Percentiles rank a stretch among this genome's conserved stretches.
phyloP scores from a whole-genome alignment of 306 rosid genomes.

The Quercus dentata region DNA sequence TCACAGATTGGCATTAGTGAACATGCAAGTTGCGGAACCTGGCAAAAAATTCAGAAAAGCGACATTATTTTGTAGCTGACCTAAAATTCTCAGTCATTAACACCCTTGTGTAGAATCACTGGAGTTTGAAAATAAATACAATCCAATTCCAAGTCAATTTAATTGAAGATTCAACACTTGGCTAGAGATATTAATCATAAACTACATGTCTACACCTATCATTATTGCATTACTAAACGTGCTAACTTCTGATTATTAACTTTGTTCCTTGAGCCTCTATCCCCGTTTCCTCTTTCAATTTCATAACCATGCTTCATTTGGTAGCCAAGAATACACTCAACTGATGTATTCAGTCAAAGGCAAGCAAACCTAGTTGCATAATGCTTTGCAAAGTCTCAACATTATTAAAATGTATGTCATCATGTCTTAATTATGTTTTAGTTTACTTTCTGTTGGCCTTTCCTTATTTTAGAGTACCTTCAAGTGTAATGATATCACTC shows the following conservation, averaged over 20 bases:
- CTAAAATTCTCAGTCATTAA: not conserved
- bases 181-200: not conserved
- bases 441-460: not conserved
- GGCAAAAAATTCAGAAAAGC: constrained; percentile 27
- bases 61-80: not conserved
- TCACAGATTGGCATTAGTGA: constrained; percentile 98
- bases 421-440: not conserved
- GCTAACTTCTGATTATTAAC: not conserved
- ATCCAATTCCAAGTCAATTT: not conserved
- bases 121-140: not conserved
- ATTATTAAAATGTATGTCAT: not conserved
- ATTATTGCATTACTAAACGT: not conserved
- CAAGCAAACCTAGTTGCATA: not conserved
- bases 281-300: constrained; percentile 3
- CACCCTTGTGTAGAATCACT: not conserved
- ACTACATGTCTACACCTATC: not conserved
- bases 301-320: not conserved
- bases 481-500: not conserved
- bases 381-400: not conserved
- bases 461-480: not conserved
- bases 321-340: not conserved
- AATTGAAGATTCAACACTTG: not conserved
- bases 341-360: not conserved
- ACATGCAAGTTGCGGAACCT: constrained; percentile 98
- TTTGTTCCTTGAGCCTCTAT: not conserved